These are phyloP conservation scores for Phytophthora pseudosyringae DNA, from an alignment of 352 stramenopile genomes.

Conservation along the genomic window DNA sequence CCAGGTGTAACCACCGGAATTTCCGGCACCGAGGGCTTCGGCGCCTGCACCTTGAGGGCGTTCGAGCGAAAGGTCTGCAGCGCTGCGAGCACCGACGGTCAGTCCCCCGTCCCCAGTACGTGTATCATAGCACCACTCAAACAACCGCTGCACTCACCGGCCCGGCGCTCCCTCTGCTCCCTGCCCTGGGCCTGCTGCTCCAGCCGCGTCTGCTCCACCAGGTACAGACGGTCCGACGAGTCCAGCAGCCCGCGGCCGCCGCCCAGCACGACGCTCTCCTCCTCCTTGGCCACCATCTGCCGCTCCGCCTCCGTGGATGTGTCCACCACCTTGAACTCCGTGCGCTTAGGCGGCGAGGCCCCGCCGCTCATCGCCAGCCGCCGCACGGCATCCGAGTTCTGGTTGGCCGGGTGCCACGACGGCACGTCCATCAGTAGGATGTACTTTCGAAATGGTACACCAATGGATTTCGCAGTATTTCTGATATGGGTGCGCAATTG, in stretches of 20 bases:
- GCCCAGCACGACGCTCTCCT: conserved; percentile 40
- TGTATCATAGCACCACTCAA: neutral
- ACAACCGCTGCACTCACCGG: conserved; percentile 32
- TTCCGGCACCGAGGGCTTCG: conserved; percentile 41
- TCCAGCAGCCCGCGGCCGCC: conserved; percentile 71
- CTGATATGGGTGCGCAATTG: conserved; percentile 15
- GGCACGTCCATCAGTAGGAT: conserved; percentile 76
- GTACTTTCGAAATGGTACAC: neutral
- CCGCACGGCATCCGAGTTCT: conserved; percentile 50
- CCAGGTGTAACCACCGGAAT: conserved; percentile 9
- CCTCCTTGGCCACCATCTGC: conserved; percentile 60
- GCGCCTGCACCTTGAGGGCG: conserved; percentile 59
- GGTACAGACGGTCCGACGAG: conserved; percentile 75
- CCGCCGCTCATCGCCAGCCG: conserved; percentile 31
- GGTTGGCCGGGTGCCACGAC: conserved; percentile 77
- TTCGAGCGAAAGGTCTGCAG: conserved; percentile 70
- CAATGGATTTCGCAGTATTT: conserved; percentile 4
- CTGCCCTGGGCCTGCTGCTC: conserved; percentile 42
- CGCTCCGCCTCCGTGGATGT: conserved; percentile 72
- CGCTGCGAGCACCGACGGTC: conserved; percentile 35
- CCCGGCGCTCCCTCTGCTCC: conserved; percentile 42
- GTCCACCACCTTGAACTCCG: conserved; percentile 79
- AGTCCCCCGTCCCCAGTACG: neutral
- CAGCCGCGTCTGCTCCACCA: conserved; percentile 69
- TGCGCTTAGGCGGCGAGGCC: conserved; percentile 38